Evolutionary conservation across 495 filamentous ascomycete genomes (phyloP).

Genomic region (Aspergillus steynii): DNA sequence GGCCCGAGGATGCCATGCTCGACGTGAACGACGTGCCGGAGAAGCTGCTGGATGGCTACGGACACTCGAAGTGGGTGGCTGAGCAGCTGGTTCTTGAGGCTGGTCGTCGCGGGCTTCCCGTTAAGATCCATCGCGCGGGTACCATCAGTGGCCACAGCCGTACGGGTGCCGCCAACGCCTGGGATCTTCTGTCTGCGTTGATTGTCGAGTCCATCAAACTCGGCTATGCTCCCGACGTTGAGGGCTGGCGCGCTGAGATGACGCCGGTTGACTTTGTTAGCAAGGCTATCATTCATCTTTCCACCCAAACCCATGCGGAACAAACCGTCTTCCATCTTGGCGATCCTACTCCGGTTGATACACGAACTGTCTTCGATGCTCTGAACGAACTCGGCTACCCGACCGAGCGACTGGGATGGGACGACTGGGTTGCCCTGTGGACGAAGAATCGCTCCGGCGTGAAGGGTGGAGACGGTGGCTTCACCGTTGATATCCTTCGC

Average conservation of each 20-base stretch:
- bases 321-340: slow-evolving; percentile 65
- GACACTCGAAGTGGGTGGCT: slow-evolving; percentile 68
- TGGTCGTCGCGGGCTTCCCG: slow-evolving; percentile 56
- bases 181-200: slow-evolving; percentile 65
- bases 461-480: slow-evolving; percentile 61
- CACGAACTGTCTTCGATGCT: slow-evolving; percentile 54
- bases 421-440: slow-evolving; percentile 66
- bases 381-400: slow-evolving; percentile 62
- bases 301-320: slow-evolving; percentile 50
- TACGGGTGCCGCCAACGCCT: slow-evolving; percentile 65
- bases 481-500: slow-evolving; percentile 52
- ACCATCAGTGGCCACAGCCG: slow-evolving; percentile 66
- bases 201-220: slow-evolving; percentile 67
- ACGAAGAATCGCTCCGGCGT: slow-evolving; percentile 53
- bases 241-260: slow-evolving; percentile 71
- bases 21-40: slow-evolving; percentile 58
- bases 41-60: slow-evolving; percentile 62
- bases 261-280: slow-evolving; percentile 71
- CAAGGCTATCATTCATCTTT: slow-evolving; percentile 61
- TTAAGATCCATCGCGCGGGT: slow-evolving; percentile 61
- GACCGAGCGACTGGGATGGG: slow-evolving; percentile 57
- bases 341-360: slow-evolving; percentile 61
- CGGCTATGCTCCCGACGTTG: slow-evolving; percentile 60
- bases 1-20: slow-evolving; percentile 59
- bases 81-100: slow-evolving; percentile 67